phyloP scores from a whole-genome alignment of 225 moss, liverwort and hornwort species.

The Pseudoscleropodium purum region DNA sequence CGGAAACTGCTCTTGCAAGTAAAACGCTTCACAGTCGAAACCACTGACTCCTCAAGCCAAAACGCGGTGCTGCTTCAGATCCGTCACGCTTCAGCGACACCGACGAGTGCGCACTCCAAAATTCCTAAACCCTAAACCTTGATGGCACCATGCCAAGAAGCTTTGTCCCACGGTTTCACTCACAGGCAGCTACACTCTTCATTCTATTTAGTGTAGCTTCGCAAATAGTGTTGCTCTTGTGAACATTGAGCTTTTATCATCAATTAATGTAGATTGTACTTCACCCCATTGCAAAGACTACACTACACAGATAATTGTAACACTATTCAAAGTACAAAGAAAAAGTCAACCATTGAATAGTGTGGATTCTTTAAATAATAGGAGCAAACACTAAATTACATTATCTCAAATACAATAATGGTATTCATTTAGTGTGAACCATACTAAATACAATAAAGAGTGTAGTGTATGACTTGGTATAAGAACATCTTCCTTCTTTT shows the following conservation, averaged over 20 bases:
- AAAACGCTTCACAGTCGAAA: background rate
- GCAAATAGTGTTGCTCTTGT: background rate
- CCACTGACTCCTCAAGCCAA: too few species aligned
- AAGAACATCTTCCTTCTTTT: background rate
- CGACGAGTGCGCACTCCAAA: background rate
- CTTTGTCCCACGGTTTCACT: background rate
- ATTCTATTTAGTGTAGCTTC: background rate
- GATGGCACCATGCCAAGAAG: background rate
- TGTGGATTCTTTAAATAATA: rapidly evolving
- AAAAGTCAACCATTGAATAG: background rate
- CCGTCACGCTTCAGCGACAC: background rate
- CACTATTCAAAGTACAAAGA: background rate
- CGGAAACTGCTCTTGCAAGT: background rate
- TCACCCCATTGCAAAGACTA: background rate
- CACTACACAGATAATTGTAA: background rate
- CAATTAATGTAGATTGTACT: background rate
- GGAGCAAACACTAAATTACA: background rate
- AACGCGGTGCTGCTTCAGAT: background rate
- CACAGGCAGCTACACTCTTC: background rate
- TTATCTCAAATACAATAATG: rapidly evolving
- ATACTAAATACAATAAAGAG: background rate
- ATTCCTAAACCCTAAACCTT: background rate
- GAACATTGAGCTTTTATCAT: background rate
- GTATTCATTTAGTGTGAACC: background rate
- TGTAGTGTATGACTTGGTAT: background rate